A percentile compares a stretch with the other conserved stretches of the same genome.
These are phyloP conservation scores for Aspergillus baeticus DNA, from an alignment of 495 filamentous ascomycete genomes.

Conservation along the genomic window DNA sequence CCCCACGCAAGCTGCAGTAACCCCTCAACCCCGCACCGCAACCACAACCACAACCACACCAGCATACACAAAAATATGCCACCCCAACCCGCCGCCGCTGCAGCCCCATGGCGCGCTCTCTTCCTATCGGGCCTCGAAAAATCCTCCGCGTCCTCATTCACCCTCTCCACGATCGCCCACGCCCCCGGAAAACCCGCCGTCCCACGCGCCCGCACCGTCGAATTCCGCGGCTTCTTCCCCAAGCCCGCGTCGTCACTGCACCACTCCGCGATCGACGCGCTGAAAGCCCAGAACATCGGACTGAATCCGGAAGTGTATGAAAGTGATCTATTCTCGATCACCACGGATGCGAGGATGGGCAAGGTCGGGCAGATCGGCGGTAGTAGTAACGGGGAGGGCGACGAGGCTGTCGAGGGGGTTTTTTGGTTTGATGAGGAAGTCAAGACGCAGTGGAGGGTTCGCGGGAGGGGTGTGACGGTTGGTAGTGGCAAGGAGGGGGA, in stretches of 20 bases:
- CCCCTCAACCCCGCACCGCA: background rate
- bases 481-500: slow-evolving; percentile 50
- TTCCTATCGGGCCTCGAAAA: slow-evolving; percentile 65
- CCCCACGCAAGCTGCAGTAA: background rate
- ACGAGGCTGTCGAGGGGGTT: slow-evolving; percentile 72
- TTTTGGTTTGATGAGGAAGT: slow-evolving; percentile 71
- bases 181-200: slow-evolving; percentile 38
- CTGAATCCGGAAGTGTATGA: slow-evolving; percentile 66
- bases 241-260: slow-evolving; percentile 51
- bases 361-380: slow-evolving; percentile 65
- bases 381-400: slow-evolving; percentile 19
- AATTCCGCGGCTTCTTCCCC: slow-evolving; percentile 83
- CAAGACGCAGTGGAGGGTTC: slow-evolving; percentile 80
- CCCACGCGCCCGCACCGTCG: slow-evolving; percentile 62
- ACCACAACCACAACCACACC: background rate
- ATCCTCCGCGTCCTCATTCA: slow-evolving; percentile 72
- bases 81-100: slow-evolving; percentile 16
- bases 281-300: slow-evolving; percentile 53
- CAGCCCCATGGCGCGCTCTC: slow-evolving; percentile 64
- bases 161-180: slow-evolving; percentile 63
- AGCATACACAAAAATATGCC: slow-evolving; percentile 10
- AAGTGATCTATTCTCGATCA: slow-evolving; percentile 76
- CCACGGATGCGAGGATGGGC: slow-evolving; percentile 83
- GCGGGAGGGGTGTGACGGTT: slow-evolving; percentile 71
- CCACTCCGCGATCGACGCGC: slow-evolving; percentile 48